Evolutionary conservation across 805 yeast species (phyloP), one percentile per base, ranked within the genome.

Genomic region (Metschnikowia cerradonensis): DNA sequence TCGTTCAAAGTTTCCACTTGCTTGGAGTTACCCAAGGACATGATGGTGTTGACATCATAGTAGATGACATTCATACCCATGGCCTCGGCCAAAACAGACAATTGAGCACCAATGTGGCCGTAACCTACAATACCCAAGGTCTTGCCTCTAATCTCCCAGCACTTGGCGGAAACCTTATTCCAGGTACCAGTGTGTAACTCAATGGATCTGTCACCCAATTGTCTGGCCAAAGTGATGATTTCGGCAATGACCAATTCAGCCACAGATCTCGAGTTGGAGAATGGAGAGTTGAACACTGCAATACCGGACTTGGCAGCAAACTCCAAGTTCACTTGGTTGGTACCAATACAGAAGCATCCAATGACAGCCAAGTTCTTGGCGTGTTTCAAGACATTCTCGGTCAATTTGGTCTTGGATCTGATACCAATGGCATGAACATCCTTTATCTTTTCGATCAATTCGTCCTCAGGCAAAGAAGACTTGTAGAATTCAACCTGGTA

Each of bases 91-190:
- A 94, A 76, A 10, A 94, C 99, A 7, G 96, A 88, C 67, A 94
- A 83, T 76, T 94, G 99, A 45, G 98, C 76, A 62, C 99, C 99
- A 75, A 94, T 94, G 72, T 94, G 99, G 63, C 99, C 99, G 66
- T 94, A 94, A 61, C 99, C 99, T 37, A 94, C 79, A 64, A 94
- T 94, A 55, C 99, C 99, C 62, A 94, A 79, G 45, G 99, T 92
- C 73, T 94, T 94, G 60, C 99, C 99, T 76, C 99, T 88, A 61
- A 94, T 91, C 76, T 94, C 99, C 98, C 98, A 94, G 76, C 99
- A 94, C 71, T 82, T 90, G 59, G 89, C 79, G 63, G 88, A 78
- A 61, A 92, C 97, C 77, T 94, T 94, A 78, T 94, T 94, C 99
- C 99, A 94, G 55, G 92, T 84, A 58, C 97, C 97, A 49, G 92